Base-by-base conservation (phyloP, 371 early-diverging fungal species). In the Sporodiniella umbellata region DNA sequence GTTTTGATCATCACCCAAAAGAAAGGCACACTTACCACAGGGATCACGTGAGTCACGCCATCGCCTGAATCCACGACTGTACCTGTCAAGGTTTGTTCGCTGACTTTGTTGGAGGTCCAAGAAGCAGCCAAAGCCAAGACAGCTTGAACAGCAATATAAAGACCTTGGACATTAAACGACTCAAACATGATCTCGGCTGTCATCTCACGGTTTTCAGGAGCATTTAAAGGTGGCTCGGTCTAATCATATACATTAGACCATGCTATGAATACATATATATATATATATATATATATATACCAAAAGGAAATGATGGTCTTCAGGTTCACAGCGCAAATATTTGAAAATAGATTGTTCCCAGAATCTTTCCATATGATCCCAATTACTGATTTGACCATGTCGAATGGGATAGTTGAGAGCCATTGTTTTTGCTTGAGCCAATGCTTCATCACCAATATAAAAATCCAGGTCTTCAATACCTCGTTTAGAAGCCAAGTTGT, bases 341-440 rank as follows among this genome's bases (percentile, higher is more conserved):
- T 96, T 94, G 78, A 96, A 96, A 54, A 98, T 91, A 61, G 89
- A 92, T 56, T 94, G 93, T 73, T 96, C 95, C 91, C 96, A 95
- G 72, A 87, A 96, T 45, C 86, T 73, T 68, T 94, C 94, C 93
- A 93, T 94, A 52, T 90, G 87, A 76, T 93, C 94, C 94, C 93
- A 94, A 75, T 92, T 92, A 30, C 87, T 89, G 53, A 94, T 88
- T 73, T 89, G 90, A 28, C 94, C 94, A 55, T 93, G 92, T 43
- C 90, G 84, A 56, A 93, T 92, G 22, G 93, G 93, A 60, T 92
- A 92, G 64, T 82, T 85, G 48, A 89, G 72, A 15, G 85, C 85
- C 72, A 92, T 90, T 11, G 92, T 84, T 70, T 92, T 90, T 39
- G 86, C 78, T 66, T 95, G 93, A 35, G 83, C 83, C 28, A 92